Evolutionary conservation across 192 early-diverging fungal genomes (phyloP).

Genomic region (Coemansia sp.): DNA sequence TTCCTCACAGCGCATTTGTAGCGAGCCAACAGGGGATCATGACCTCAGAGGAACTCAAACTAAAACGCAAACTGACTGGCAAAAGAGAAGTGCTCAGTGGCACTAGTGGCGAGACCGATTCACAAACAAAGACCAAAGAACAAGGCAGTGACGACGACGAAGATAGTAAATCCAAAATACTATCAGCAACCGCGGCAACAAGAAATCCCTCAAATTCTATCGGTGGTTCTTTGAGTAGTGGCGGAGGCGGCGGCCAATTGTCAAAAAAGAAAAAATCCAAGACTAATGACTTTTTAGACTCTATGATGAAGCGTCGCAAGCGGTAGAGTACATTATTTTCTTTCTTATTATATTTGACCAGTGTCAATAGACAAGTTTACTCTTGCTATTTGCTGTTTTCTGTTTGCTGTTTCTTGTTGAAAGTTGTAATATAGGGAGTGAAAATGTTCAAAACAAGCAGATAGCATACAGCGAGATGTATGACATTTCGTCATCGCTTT

Average conservation of each 20-base stretch:
- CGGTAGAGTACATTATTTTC: background rate
- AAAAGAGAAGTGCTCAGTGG: slow-evolving; percentile 1
- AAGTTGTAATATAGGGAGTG: background rate
- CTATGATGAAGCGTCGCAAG: background rate
- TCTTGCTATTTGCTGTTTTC: background rate
- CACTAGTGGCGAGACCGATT: background rate
- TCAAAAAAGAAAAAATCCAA: slow-evolving; percentile 1
- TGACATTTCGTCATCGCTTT: too few relatives aligned
- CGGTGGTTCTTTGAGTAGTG: too few relatives aligned
- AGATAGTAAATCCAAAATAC: slow-evolving; percentile 10
- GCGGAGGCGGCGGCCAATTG: too few relatives aligned
- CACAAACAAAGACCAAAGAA: background rate
- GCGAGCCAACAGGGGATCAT: slow-evolving; percentile 8
- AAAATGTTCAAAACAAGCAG: background rate
- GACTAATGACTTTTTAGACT: slow-evolving; percentile 2
- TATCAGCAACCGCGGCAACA: too few relatives aligned
- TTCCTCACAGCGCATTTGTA: slow-evolving; percentile 44
- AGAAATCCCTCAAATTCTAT: too few relatives aligned
- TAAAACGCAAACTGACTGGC: slow-evolving; percentile 27
- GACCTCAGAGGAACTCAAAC: slow-evolving; percentile 24
- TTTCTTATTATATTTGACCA: background rate
- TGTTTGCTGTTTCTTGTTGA: background rate
- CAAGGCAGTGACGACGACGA: slow-evolving; percentile 5
- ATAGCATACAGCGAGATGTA: too few relatives aligned
- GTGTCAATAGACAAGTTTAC: too few relatives aligned